Percentiles rank a stretch among this genome's conserved stretches.
These are phyloP conservation scores for Barnettozyma pratensis DNA, from an alignment of 805 yeast species.

Conservation along the genomic window DNA sequence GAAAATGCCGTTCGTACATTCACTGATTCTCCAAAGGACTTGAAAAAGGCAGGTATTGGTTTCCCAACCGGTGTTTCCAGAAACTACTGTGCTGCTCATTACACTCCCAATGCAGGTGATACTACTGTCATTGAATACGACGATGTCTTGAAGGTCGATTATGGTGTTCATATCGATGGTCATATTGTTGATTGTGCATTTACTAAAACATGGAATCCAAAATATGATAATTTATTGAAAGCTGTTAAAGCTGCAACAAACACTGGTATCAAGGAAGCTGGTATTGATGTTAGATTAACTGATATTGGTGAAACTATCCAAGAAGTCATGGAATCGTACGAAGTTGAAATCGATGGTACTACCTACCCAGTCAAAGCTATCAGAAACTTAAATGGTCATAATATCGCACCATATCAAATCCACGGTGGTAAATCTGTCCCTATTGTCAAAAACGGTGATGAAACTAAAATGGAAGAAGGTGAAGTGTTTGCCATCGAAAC, in stretches of 20 bases:
- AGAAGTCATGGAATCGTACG: conserved; percentile 96
- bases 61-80: conserved; percentile 97
- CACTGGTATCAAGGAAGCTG: conserved; percentile 89
- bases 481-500: conserved; percentile 98
- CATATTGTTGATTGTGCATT: conserved; percentile 92
- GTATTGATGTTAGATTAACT: conserved; percentile 90
- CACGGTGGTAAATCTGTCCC: conserved; percentile 98
- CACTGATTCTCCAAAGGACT: conserved; percentile 49
- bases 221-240: conserved; percentile 69
- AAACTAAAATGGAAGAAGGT: conserved; percentile 98
- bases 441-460: conserved; percentile 87
- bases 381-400: conserved; percentile 92
- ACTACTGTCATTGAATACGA: conserved; percentile 72
- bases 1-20: conserved; percentile 79
- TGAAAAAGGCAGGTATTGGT: conserved; percentile 81
- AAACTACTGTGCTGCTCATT: conserved; percentile 95
- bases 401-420: conserved; percentile 74
- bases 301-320: conserved; percentile 96
- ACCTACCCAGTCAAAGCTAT: conserved; percentile 82
- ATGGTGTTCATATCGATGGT: conserved; percentile 96
- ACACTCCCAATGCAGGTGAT: conserved; percentile 95
- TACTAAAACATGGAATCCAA: conserved; percentile 81
- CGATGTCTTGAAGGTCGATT: conserved; percentile 94
- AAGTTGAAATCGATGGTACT: conserved; percentile 85
- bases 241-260: conserved; percentile 94